A percentile compares a stretch with the other conserved stretches of the same genome.
Evolutionary conservation across 2,329 filamentous ascomycete genomes (phyloP).

Genomic region (Gnomoniopsis sp.): DNA sequence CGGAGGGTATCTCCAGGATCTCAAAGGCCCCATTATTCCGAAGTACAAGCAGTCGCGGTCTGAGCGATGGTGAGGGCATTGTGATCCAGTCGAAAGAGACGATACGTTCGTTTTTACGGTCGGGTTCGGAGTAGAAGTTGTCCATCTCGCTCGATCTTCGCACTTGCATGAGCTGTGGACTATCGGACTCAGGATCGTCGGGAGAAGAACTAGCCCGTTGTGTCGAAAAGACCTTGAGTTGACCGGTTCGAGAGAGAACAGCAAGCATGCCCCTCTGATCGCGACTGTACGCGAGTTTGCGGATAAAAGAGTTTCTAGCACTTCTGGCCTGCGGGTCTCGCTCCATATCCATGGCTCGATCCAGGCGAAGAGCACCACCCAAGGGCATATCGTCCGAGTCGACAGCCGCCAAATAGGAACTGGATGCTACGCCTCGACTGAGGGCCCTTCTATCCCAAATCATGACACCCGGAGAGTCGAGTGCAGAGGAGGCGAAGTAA

Average conservation of each 20-base stretch:
- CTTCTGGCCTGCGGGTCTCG: conserved; percentile 41
- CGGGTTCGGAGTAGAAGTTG: conserved; percentile 50
- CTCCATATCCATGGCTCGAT: conserved; percentile 55
- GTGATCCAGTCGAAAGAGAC: conserved; percentile 69
- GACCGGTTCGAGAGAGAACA: conserved; percentile 59
- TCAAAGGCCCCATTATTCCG: conserved; percentile 60
- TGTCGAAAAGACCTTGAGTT: conserved; percentile 59
- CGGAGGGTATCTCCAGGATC: conserved; percentile 59
- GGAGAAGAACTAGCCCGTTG: conserved; percentile 48
- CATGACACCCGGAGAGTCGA: conserved; percentile 71
- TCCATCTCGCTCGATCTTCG: conserved; percentile 61
- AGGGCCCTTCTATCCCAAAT: conserved; percentile 75
- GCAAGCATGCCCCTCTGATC: conserved; percentile 60
- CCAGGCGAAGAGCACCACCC: conserved; percentile 58
- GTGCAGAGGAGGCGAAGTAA: conserved; percentile 77
- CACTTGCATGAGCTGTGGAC: conserved; percentile 58
- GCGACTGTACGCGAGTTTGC: conserved; percentile 60
- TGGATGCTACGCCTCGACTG: conserved; percentile 48
- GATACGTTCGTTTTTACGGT: conserved; percentile 55
- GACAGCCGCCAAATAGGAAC: conserved; percentile 53
- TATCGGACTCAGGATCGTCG: conserved; percentile 35
- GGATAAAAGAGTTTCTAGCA: conserved; percentile 57
- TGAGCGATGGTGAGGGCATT: conserved; percentile 50
- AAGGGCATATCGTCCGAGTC: conserved; percentile 61
- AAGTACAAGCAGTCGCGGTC: conserved; percentile 56